Evolutionary conservation across 2,329 filamentous ascomycete genomes (phyloP).

Genomic region (Aspergillus bombycis): DNA sequence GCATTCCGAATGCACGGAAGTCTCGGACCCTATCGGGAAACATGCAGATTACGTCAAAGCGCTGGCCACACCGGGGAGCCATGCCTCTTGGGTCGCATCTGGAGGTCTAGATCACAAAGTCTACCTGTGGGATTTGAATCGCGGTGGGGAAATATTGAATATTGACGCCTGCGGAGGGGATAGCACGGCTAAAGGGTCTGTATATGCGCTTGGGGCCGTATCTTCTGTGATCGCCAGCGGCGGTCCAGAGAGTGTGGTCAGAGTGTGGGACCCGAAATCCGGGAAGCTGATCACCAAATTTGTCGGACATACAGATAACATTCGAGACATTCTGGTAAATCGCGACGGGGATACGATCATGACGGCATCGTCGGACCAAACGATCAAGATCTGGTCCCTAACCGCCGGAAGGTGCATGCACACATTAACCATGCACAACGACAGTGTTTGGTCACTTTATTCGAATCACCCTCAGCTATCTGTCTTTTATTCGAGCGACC

Average conservation of each 20-base stretch:
- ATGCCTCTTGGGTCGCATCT: constrained; percentile 85
- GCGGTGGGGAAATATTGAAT: constrained; percentile 80
- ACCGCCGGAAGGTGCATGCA: constrained; percentile 95
- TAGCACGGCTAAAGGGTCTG: constrained; percentile 83
- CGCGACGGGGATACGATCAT: constrained; percentile 87
- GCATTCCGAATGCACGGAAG: constrained; percentile 61
- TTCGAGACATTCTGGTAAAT: constrained; percentile 87
- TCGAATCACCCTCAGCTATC: constrained; percentile 83
- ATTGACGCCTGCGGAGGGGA: constrained; percentile 80
- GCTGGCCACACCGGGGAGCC: constrained; percentile 73
- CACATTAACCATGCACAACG: constrained; percentile 98
- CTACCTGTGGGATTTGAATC: constrained; percentile 89
- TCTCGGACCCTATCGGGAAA: constrained; percentile 80
- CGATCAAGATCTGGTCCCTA: constrained; percentile 97
- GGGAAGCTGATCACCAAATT: constrained; percentile 94
- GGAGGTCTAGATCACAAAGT: constrained; percentile 92
- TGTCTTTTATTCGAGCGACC: constrained; percentile 93
- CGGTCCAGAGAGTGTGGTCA: constrained; percentile 88
- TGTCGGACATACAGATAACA: constrained; percentile 92
- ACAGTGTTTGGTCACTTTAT: constrained; percentile 94
- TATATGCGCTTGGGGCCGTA: constrained; percentile 85
- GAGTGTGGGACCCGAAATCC: constrained; percentile 87
- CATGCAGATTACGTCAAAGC: constrained; percentile 98
- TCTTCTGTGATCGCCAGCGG: constrained; percentile 85
- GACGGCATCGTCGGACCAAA: constrained; percentile 94